phyloP scores from a whole-genome alignment of 148 eudicot species.

The Cornus controversa region DNA sequence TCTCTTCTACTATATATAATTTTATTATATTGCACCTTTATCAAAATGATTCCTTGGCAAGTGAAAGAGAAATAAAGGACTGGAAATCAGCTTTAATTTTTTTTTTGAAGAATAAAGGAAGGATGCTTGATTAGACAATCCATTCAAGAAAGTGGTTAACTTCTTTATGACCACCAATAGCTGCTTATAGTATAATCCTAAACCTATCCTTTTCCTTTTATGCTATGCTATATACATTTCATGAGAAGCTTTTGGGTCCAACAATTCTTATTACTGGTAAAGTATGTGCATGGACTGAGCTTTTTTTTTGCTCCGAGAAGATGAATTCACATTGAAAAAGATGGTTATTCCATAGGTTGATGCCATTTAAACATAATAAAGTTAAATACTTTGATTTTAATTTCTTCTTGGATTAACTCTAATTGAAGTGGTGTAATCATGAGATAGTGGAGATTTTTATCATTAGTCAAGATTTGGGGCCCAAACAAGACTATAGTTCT shows the following conservation, averaged over 20 bases:
- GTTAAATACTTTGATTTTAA: background rate
- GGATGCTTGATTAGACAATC: conserved; percentile 2
- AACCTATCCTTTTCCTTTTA: background rate
- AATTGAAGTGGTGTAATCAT: conserved; percentile 1
- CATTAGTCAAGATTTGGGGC: conserved; percentile 12
- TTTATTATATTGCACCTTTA: background rate
- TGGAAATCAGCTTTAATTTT: conserved; percentile 3
- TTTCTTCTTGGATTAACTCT: background rate
- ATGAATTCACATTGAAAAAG: conserved; percentile 1
- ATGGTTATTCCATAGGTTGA: background rate
- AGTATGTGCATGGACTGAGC: no score
- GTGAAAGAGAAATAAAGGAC: background rate
- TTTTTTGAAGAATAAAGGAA: conserved; percentile 2
- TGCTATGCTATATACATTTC: background rate
- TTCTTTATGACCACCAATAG: conserved; percentile 13
- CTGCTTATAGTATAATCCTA: background rate
- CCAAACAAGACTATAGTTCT: conserved; percentile 12
- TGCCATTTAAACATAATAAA: background rate
- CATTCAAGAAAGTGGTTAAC: conserved; percentile 9
- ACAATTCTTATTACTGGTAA: conserved; percentile 8
- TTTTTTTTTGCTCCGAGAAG: background rate
- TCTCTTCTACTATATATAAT: background rate
- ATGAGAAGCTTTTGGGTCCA: conserved; percentile 15
- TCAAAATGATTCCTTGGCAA: conserved; percentile 10
- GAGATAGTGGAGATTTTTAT: background rate